A percentile compares a stretch with the other conserved stretches of the same genome.
These are phyloP conservation scores for Hymenoscyphus infarciens DNA, from an alignment of 2,329 filamentous ascomycete genomes.

Conservation along the genomic window DNA sequence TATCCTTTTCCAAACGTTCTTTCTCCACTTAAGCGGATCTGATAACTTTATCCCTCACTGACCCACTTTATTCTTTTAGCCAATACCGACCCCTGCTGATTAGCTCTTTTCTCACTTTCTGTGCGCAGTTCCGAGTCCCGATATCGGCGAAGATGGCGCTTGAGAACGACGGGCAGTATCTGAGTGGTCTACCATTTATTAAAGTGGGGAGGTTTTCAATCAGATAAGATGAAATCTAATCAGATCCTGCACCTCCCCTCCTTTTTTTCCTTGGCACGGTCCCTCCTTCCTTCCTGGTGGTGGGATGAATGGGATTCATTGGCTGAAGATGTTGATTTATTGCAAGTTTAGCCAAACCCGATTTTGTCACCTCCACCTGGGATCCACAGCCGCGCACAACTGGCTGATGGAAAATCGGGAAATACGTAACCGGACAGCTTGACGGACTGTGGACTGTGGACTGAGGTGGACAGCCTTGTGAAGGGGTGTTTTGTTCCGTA, in stretches of 20 bases:
- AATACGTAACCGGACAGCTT: background rate
- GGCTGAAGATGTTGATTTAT: background rate
- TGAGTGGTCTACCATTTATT: background rate
- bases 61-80: background rate
- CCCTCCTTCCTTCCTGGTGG: background rate
- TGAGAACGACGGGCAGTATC: background rate
- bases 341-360: background rate
- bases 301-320: background rate
- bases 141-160: background rate
- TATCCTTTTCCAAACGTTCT: background rate
- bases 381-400: background rate
- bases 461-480: background rate
- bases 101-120: too few relatives aligned
- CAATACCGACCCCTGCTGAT: background rate
- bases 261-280: background rate
- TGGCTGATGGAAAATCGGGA: background rate
- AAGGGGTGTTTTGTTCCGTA: background rate
- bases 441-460: too few relatives aligned
- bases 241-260: constrained; percentile 7
- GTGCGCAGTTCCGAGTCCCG: constrained; percentile 3
- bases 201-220: background rate
- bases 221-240: constrained; percentile 13
- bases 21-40: constrained; percentile 5
- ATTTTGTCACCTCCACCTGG: background rate
- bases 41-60: constrained; percentile 9